A percentile compares a stretch with the other conserved stretches of the same genome.
These are phyloP conservation scores for Triangularia verruculosa DNA, from an alignment of 2,329 filamentous ascomycete genomes.

Conservation along the genomic window DNA sequence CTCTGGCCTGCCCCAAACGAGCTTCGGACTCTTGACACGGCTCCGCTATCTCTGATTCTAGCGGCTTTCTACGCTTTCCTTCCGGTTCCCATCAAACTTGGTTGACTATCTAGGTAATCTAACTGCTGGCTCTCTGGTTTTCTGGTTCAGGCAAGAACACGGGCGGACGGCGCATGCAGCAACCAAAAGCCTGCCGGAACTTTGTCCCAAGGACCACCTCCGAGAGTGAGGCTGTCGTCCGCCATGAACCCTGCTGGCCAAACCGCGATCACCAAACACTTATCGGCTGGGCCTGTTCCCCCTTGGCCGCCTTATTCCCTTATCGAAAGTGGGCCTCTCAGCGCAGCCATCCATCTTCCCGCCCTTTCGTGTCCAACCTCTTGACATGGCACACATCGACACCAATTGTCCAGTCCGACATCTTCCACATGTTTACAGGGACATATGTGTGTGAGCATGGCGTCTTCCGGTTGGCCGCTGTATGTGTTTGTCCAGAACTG, in stretches of 20 bases:
- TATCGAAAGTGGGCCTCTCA: not conserved
- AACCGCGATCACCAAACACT: not conserved
- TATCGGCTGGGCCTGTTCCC: not conserved
- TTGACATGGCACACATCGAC: not conserved
- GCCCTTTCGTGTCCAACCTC: not conserved
- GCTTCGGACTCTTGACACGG: not conserved
- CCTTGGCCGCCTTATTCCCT: not conserved
- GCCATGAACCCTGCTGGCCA: not conserved
- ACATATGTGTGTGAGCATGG: not conserved
- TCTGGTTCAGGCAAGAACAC: not conserved
- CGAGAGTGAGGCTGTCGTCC: constrained; percentile 2
- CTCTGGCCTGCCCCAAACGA: not conserved
- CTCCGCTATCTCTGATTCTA: not conserved
- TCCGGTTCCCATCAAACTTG: not conserved
- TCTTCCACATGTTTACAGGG: not conserved
- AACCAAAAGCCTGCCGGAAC: not conserved
- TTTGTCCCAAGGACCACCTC: not conserved
- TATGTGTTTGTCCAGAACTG: not conserved
- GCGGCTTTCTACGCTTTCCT: not conserved
- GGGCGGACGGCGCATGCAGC: not conserved
- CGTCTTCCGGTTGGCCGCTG: not conserved
- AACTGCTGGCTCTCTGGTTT: not conserved
- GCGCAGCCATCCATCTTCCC: not conserved
- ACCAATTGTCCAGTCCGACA: not conserved
- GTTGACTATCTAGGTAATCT: too few relatives aligned